A percentile compares a stretch with the other conserved stretches of the same genome.
phyloP scores from a whole-genome alignment of 805 yeast species.

The Isabelozyma rhagii region DNA sequence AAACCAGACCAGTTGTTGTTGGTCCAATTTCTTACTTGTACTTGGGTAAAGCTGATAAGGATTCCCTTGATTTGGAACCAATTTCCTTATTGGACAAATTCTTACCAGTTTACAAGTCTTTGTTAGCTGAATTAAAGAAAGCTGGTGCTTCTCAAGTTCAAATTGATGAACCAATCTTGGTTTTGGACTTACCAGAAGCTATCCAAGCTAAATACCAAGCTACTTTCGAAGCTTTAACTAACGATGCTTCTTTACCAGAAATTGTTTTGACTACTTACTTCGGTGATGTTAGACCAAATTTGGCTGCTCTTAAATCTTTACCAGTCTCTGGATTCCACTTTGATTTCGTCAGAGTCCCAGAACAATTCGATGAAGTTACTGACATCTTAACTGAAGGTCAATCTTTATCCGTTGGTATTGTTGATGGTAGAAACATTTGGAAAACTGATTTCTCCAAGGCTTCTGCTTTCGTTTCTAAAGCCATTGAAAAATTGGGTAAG shows the following conservation, averaged over 20 bases:
- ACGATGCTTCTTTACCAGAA: slow-evolving; percentile 68
- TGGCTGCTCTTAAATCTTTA: slow-evolving; percentile 79
- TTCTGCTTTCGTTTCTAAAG: slow-evolving; percentile 74
- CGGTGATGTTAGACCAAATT: slow-evolving; percentile 98
- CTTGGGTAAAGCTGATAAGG: slow-evolving; percentile 98
- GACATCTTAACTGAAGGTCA: slow-evolving; percentile 66
- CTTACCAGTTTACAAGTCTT: slow-evolving; percentile 89
- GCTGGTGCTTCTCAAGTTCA: slow-evolving; percentile 97
- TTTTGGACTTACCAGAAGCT: slow-evolving; percentile 83
- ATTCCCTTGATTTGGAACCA: slow-evolving; percentile 92
- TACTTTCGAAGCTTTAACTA: slow-evolving; percentile 76
- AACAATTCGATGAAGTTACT: slow-evolving; percentile 84
- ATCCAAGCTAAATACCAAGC: slow-evolving; percentile 84
- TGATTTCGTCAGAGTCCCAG: slow-evolving; percentile 94
- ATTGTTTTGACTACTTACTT: slow-evolving; percentile 87
- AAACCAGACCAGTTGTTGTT: slow-evolving; percentile 94
- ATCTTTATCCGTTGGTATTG: slow-evolving; percentile 91
- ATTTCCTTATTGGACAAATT: slow-evolving; percentile 83
- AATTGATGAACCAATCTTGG: slow-evolving; percentile 96
- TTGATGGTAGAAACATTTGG: slow-evolving; percentile 99
- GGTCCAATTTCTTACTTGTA: slow-evolving; percentile 95
- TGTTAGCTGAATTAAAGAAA: slow-evolving; percentile 78
- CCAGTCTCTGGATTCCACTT: slow-evolving; percentile 96
- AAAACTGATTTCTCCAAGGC: slow-evolving; percentile 93
- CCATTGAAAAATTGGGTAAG: slow-evolving; percentile 79